phyloP scores from a whole-genome alignment of 2,329 filamentous ascomycete genomes.

The Exophiala sideris region DNA sequence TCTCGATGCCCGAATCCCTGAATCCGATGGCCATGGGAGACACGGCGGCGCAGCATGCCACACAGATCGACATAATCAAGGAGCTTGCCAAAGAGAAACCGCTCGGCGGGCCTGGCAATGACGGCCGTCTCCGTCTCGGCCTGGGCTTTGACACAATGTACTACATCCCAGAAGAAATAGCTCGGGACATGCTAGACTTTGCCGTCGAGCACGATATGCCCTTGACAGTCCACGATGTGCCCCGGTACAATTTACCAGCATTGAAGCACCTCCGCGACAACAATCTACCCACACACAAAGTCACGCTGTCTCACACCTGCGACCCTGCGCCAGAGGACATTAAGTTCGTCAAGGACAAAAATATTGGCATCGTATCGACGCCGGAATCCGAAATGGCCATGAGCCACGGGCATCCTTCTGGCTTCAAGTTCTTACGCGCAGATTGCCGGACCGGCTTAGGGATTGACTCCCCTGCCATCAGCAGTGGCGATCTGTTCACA shows the following conservation, averaged over 20 bases:
- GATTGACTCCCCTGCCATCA: conserved; percentile 33
- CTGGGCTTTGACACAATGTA: conserved; percentile 31
- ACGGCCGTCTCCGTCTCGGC: conserved; percentile 31
- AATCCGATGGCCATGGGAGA: conserved; percentile 10
- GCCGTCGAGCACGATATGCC: conserved; percentile 20
- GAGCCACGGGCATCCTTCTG: conserved; percentile 33
- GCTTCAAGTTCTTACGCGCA: conserved; percentile 34
- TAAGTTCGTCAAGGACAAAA: conserved; percentile 18
- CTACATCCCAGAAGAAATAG: conserved; percentile 21
- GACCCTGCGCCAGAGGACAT: conserved; percentile 26
- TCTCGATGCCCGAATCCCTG: conserved; percentile 1
- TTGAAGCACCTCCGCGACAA: conserved; percentile 3
- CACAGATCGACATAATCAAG: conserved; percentile 25
- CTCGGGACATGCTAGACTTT: conserved; percentile 12
- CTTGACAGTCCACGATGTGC: conserved; percentile 29
- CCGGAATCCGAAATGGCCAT: conserved; percentile 52
- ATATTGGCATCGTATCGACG: conserved; percentile 40
- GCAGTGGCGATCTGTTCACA: conserved; percentile 29
- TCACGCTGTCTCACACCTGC: conserved; percentile 42
- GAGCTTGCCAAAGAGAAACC: conserved; percentile 19
- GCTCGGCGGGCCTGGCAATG: conserved; percentile 22
- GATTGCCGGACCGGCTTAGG: conserved; percentile 29
- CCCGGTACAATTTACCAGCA: conserved; percentile 27
- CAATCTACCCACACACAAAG: conserved; percentile 12
- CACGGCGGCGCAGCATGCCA: conserved; percentile 1